phyloP scores from a whole-genome alignment of 768 basidiomycete genomes.

The Mycena indigotica region DNA sequence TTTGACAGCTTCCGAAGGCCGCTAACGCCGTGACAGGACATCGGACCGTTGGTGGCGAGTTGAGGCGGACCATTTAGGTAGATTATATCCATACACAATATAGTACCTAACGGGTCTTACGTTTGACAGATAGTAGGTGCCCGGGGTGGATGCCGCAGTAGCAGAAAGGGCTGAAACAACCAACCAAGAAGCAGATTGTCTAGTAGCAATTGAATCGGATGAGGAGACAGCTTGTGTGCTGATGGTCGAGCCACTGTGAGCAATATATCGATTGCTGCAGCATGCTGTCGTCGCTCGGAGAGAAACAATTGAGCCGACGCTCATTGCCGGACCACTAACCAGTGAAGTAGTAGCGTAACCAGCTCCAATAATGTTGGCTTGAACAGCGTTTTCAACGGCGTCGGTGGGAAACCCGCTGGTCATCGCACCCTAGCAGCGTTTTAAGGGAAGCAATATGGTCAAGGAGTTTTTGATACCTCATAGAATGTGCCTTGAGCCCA shows the following conservation, averaged over 20 bases:
- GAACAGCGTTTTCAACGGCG: neutral
- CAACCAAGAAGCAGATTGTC: neutral
- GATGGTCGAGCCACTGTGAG: neutral
- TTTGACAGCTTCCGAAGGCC: neutral
- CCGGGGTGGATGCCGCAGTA: neutral
- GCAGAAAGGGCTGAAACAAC: neutral
- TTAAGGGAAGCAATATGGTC: too few species aligned
- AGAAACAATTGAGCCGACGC: neutral
- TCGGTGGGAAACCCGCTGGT: constrained; percentile 1
- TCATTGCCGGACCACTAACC: neutral
- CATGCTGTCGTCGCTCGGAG: neutral
- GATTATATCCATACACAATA: neutral
- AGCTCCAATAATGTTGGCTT: neutral
- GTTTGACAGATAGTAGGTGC: neutral
- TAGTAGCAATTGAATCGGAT: neutral
- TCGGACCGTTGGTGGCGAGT: neutral
- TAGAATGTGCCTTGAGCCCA: constrained; percentile 7
- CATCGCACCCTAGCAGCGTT: neutral
- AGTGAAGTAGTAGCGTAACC: neutral
- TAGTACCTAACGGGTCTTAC: neutral
- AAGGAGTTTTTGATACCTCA: too few species aligned
- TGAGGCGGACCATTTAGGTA: neutral
- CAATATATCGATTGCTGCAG: neutral
- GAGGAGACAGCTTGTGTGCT: neutral
- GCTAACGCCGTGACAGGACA: neutral